Evolutionary conservation across 176 grass and related monocot genomes (phyloP), one percentile per base, ranked within the genome.

Genomic region (Typha latifolia): DNA sequence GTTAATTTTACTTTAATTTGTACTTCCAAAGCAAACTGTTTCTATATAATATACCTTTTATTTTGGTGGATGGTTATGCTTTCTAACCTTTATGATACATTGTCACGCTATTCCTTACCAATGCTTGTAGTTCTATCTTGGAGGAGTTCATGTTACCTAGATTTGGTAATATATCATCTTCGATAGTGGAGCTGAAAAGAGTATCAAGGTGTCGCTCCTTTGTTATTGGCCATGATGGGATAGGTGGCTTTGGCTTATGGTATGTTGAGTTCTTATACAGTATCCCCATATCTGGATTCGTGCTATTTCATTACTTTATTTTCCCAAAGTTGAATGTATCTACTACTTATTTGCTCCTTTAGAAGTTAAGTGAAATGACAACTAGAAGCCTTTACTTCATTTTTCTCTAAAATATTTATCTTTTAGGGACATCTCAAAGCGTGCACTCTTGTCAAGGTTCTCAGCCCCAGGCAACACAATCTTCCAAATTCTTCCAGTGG

Each of bases 241-340:
- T 70, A 62, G 92, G 92, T 1, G 47, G 69, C 66, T 96, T 96
- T 81, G 82, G 68, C 71, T 86, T 96, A 69, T 96, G 92, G 92
- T 96, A 91, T 34, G 82, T 74, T 79, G 22, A 34, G 56, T 66
- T 74, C 49, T 56, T 55, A 51, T 21, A 59, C 2, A 0, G 20
- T 16, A 19, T 56, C 10, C n/a, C 53, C 53, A 22, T 21, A 9
- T 11, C 20, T 59, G 16, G 6, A 19, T 59, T 59, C 0, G 21
- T 59, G 16, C 20, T 59, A 21, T 59, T 21, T 59, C 20, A 2
- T 11, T 9, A 22, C 16, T 9, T 22, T 59, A 59, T 9, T 59
- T 59, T 59, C 7, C 16, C 37, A 43, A 43, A 43, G 37, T 43
- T 43, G 37, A 43, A 43, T 43, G 9, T 19, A 9, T 59, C 18